Conservation (phyloP, 352 stramenopile genomes). For the Phytophthora megakarya region DNA sequence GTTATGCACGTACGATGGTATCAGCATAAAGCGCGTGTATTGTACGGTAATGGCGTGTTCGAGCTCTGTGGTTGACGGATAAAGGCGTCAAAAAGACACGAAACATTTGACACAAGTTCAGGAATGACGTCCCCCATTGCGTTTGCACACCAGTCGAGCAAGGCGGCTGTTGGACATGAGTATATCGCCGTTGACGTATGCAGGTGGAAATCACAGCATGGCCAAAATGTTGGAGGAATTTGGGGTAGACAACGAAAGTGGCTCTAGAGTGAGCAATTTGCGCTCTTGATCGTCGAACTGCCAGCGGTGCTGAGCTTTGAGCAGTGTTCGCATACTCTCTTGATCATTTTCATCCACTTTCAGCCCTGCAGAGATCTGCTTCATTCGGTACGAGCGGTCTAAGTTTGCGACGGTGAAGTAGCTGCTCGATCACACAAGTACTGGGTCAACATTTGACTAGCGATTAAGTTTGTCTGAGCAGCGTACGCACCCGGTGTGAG, state of each 20-base stretch:
- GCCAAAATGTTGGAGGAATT: slow-evolving; percentile 11
- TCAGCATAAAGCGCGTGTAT: no score
- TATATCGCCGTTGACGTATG: no score
- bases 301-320: slow-evolving; percentile 56
- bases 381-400: slow-evolving; percentile 34
- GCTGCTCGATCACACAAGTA: slow-evolving; percentile 3
- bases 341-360: slow-evolving; percentile 36
- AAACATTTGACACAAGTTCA: no score
- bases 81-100: no score
- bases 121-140: slow-evolving; percentile 17
- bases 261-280: slow-evolving; percentile 59
- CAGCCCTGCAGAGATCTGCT: slow-evolving; percentile 43
- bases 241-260: slow-evolving; percentile 48
- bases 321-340: slow-evolving; percentile 39
- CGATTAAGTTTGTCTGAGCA: not conserved
- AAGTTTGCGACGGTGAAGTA: slow-evolving; percentile 55
- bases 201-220: no score
- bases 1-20: no score
- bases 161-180: slow-evolving; percentile 6
- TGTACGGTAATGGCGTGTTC: no score
- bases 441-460: not conserved
- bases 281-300: slow-evolving; percentile 56
- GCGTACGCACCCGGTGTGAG: slow-evolving; percentile 42
- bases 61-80: no score
- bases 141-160: slow-evolving; percentile 19